Conservation (phyloP, 257 asterid genomes). For the Apocynum venetum region DNA sequence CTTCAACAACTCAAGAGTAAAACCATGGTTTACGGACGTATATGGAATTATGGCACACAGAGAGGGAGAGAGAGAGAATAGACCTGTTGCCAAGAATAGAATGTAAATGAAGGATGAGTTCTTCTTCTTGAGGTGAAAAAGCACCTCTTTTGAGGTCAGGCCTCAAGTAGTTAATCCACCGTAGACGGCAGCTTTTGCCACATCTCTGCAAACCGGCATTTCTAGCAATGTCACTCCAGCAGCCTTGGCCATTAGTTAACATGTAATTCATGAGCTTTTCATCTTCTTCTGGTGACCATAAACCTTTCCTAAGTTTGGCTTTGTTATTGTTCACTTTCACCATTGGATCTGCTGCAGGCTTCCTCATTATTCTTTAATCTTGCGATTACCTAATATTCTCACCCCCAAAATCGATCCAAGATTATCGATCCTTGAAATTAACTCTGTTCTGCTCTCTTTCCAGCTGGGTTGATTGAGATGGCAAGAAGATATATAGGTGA, state of each 20-base stretch:
- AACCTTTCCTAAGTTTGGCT: conserved; percentile 57
- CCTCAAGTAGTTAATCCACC: conserved; percentile 81
- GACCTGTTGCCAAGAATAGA: conserved; percentile 91
- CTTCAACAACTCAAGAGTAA: no score
- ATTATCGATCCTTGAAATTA: no score
- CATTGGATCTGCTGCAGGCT: conserved; percentile 37
- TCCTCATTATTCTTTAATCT: conserved; percentile 31
- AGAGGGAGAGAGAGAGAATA: background rate
- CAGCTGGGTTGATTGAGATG: conserved; percentile 45
- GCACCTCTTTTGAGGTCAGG: conserved; percentile 92
- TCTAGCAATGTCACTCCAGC: conserved; percentile 89
- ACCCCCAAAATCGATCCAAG: no score
- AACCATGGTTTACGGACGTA: no score
- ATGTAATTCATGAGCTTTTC: conserved; percentile 76
- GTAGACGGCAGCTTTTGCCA: conserved; percentile 77
- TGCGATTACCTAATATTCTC: no score
- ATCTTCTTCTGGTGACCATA: conserved; percentile 92
- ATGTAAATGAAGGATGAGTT: conserved; percentile 70
- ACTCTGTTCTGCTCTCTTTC: conserved; percentile 4
- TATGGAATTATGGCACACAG: background rate
- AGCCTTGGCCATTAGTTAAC: conserved; percentile 73
- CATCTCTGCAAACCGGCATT: conserved; percentile 75
- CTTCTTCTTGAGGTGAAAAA: conserved; percentile 71
- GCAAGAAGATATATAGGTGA: conserved; percentile 41
- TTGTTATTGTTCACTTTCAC: conserved; percentile 19